Conservation (phyloP, 495 filamentous ascomycete genomes). For the Aspergillus wentii region DNA sequence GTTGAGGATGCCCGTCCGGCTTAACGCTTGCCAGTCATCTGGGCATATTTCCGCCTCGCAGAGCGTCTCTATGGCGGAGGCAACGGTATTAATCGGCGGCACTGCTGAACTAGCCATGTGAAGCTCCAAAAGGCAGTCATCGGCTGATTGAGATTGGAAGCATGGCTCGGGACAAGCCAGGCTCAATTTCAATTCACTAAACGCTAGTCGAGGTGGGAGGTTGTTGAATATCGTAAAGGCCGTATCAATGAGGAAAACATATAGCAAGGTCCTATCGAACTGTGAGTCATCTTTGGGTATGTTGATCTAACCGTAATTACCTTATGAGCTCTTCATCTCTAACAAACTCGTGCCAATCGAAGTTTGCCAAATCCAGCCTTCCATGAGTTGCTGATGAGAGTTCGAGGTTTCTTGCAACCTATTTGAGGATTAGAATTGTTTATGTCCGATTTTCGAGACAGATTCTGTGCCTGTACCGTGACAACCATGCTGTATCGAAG, state of each 20-base stretch:
- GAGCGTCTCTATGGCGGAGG: too few relatives aligned
- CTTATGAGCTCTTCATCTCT: constrained; percentile 18
- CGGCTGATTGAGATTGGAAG: constrained; percentile 23
- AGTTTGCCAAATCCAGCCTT: too few relatives aligned
- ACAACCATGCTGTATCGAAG: constrained; percentile 16
- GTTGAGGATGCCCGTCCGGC: too few relatives aligned
- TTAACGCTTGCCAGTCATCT: too few relatives aligned
- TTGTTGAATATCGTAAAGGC: constrained; percentile 26
- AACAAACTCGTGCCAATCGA: constrained; percentile 20
- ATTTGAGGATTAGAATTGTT: neutral
- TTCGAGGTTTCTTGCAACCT: constrained; percentile 20
- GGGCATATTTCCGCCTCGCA: too few relatives aligned
- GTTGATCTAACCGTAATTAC: constrained; percentile 4
- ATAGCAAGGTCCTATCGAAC: constrained; percentile 59
- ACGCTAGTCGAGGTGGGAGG: constrained; percentile 23
- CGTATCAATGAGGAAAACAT: constrained; percentile 23
- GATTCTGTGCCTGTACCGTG: too few relatives aligned
- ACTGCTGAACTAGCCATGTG: too few relatives aligned
- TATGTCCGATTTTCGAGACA: too few relatives aligned
- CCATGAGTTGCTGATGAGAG: constrained; percentile 13
- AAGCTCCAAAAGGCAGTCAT: too few relatives aligned
- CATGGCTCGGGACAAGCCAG: constrained; percentile 22
- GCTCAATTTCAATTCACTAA: constrained; percentile 27
- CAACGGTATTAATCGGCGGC: too few relatives aligned
- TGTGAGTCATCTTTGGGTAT: too few relatives aligned